Base-by-base conservation (phyloP, 2,329 filamentous ascomycete genomes). In the Fusarium musae region DNA sequence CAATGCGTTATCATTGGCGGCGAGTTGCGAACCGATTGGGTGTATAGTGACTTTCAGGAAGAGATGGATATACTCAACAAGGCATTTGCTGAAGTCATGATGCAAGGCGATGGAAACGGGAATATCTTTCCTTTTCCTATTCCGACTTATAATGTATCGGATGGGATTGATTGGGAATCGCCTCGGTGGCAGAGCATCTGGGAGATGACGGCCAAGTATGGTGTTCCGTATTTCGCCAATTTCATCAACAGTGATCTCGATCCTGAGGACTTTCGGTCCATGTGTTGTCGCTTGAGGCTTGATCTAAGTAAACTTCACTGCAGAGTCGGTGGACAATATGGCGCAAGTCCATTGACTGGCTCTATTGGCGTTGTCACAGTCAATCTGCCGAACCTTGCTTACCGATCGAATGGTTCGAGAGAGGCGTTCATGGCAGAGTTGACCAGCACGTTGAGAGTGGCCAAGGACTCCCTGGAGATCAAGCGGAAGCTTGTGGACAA, bases 161-260 rank as follows among this genome's bases (percentile, higher is more conserved):
- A 77, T 19, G 75, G 73, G 0, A 73, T 77, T 17, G 71, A 77
- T 39, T 77, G 75, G 75, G 75, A 77, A 1, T 77, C 75, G 0
- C 64, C 75, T 19, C 75, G 75, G 34, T 77, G 75, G 75, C 59
- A 77, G 16, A 58, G 64, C 0, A 76, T 77, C 4, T 77, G 75
- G 75, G 66, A 76, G 39, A 77, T 77, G 75, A 77, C 75, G 4
- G 75, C 75, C 6, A 77, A 77, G 34, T 77, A 77, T 5, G 75
- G 75, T 2, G 74, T 77, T 12, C 75, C 75, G 2, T 77, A 77
- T 10, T 77, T 77, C 47, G 75, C 75, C 23, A 77, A 77, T 46
- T 77, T 77, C 17, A 59, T 77, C 60, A 77, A 76, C 32, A 77
- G 75, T 23, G 75, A 77, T 32, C 57, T 77, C 2, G 69, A 77